Percentiles rank a stretch among this genome's conserved stretches.
These are phyloP conservation scores for Gnetum montanum DNA, from an alignment of 75 land plant species.

Conservation along the genomic window DNA sequence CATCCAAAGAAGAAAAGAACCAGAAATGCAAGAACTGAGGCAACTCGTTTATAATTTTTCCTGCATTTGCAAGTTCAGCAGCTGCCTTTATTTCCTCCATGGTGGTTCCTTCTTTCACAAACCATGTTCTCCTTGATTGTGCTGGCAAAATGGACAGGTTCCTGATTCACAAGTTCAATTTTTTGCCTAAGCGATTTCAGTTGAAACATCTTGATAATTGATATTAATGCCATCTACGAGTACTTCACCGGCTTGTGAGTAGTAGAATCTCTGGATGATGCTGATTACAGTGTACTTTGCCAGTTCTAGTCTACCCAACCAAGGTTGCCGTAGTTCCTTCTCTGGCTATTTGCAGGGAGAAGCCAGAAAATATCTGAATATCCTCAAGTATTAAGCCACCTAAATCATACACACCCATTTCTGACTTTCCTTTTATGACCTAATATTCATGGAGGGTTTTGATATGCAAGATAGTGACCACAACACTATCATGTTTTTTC, in stretches of 20 bases:
- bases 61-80: slow-evolving; percentile 82
- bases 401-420: too few relatives aligned
- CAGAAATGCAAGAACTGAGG: slow-evolving; percentile 90
- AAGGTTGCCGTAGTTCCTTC: slow-evolving; percentile 37
- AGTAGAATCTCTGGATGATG: slow-evolving; percentile 89
- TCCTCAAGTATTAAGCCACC: too few relatives aligned
- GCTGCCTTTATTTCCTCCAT: slow-evolving; percentile 73
- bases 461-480: too few relatives aligned
- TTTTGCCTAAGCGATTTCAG: slow-evolving; percentile 77
- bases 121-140: slow-evolving; percentile 85
- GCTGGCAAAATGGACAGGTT: slow-evolving; percentile 73
- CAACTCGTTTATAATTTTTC: slow-evolving; percentile 77
- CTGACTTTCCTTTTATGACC: too few relatives aligned
- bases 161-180: slow-evolving; percentile 95
- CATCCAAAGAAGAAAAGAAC: too few relatives aligned
- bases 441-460: too few relatives aligned
- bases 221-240: slow-evolving; percentile 76
- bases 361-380: too few relatives aligned
- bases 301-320: slow-evolving; percentile 96
- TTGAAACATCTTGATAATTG: slow-evolving; percentile 71
- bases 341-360: slow-evolving; percentile 64
- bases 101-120: slow-evolving; percentile 81
- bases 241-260: slow-evolving; percentile 81
- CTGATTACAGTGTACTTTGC: slow-evolving; percentile 96
- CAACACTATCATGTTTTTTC: too few relatives aligned